Evolutionary conservation across 768 basidiomycete species (phyloP).

Genomic region (Macrolepiota albuminosa): DNA sequence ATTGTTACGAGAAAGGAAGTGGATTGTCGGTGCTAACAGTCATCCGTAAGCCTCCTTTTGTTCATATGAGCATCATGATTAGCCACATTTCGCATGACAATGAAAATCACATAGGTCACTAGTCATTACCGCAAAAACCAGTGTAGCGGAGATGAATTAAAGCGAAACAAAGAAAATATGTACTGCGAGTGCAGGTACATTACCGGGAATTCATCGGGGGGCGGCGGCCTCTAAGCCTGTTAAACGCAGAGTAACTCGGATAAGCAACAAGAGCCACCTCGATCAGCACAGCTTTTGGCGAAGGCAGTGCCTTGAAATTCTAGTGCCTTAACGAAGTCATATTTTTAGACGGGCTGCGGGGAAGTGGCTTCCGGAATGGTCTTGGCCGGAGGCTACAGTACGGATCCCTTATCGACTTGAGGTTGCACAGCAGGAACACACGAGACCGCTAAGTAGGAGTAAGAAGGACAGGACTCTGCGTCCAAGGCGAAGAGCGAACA

Average conservation of each 20-base stretch:
- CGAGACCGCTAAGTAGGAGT: background rate
- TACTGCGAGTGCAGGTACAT: background rate
- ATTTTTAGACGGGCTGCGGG: background rate
- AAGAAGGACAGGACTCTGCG: background rate
- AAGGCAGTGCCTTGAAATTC: background rate
- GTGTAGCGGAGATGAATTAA: background rate
- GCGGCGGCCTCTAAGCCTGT: background rate
- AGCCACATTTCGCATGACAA: background rate
- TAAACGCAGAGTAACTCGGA: background rate
- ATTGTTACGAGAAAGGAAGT: background rate
- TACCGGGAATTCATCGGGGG: background rate
- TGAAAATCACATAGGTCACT: background rate
- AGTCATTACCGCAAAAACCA: background rate
- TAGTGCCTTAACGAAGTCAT: background rate
- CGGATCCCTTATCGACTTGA: background rate
- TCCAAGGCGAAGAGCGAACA: background rate
- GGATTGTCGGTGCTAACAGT: background rate
- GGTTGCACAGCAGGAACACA: background rate
- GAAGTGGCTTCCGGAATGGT: background rate
- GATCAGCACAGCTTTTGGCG: background rate
- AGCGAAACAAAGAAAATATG: background rate
- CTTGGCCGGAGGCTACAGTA: background rate
- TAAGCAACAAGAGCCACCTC: background rate
- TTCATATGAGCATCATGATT: background rate
- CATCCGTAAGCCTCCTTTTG: background rate